Evolutionary conservation across 2,329 filamentous ascomycete genomes (phyloP).

Genomic region (Sordariomycetes sp.): DNA sequence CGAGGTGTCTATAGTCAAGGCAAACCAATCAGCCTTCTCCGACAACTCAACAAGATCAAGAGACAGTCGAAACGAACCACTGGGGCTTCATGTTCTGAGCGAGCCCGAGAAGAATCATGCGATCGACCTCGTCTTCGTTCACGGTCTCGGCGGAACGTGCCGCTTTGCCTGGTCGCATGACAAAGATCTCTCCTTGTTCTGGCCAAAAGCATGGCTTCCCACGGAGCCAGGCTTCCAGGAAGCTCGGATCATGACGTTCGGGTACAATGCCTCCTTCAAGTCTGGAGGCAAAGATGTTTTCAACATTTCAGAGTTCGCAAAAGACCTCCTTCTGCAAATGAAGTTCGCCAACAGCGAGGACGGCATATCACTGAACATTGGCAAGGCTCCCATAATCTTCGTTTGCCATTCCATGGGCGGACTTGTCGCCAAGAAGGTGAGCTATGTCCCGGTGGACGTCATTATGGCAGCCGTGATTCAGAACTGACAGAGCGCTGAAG

Average conservation of each 20-base stretch:
- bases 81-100: background rate
- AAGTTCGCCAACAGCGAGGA: conserved; percentile 1
- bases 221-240: background rate
- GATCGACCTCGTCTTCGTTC: conserved; percentile 2
- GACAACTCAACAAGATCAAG: no score
- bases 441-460: no score
- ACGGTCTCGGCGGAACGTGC: background rate
- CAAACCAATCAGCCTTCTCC: no score
- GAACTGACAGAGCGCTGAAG: no score
- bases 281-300: background rate
- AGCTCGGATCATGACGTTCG: conserved; percentile 1
- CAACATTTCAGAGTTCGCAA: conserved; percentile 1
- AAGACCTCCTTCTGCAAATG: conserved; percentile 1
- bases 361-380: background rate
- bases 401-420: conserved; percentile 1
- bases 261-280: conserved; percentile 1
- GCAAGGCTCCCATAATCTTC: background rate
- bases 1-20: no score
- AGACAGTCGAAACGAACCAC: background rate
- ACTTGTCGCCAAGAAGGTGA: conserved; percentile 2
- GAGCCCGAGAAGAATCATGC: background rate
- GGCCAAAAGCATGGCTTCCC: conserved; percentile 1
- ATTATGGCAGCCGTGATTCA: no score
- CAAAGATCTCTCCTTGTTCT: background rate
- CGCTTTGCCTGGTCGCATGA: background rate